These are phyloP conservation scores for Phytophthora palmivora DNA, from an alignment of 352 stramenopile species.

Conservation along the genomic window DNA sequence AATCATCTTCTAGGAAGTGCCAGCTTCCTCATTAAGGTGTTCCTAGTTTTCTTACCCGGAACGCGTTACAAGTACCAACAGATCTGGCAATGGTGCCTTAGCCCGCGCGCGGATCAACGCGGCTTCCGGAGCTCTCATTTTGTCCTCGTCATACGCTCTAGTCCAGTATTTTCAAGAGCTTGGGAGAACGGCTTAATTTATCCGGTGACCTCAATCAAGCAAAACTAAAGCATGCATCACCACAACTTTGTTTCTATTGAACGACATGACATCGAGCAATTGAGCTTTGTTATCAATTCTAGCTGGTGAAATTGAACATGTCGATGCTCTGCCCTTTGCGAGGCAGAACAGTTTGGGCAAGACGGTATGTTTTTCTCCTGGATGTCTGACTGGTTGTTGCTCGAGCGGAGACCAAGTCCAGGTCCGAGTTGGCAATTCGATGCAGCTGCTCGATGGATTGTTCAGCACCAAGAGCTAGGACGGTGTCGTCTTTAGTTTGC, in stretches of 20 bases:
- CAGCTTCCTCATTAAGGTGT: too few relatives aligned
- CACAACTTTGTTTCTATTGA: too few relatives aligned
- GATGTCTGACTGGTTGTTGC: slow-evolving; percentile 8
- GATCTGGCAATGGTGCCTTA: slow-evolving; percentile 52
- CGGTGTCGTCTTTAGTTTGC: slow-evolving; percentile 12
- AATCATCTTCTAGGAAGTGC: too few relatives aligned
- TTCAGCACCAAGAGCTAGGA: background rate
- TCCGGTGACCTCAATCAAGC: too few relatives aligned
- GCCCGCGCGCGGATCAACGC: slow-evolving; percentile 60
- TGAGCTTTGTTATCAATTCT: background rate
- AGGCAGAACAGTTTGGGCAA: slow-evolving; percentile 41
- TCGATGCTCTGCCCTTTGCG: slow-evolving; percentile 41
- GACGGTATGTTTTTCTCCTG: slow-evolving; percentile 43
- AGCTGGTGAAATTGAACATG: slow-evolving; percentile 50
- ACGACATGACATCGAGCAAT: too few relatives aligned
- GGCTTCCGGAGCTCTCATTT: slow-evolving; percentile 52
- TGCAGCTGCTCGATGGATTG: slow-evolving; percentile 35
- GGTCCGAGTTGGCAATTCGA: slow-evolving; percentile 36
- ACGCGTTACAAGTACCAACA: slow-evolving; percentile 59
- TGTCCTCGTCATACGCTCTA: slow-evolving; percentile 5
- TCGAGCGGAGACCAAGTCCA: slow-evolving; percentile 41
- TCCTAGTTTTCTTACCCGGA: too few relatives aligned
- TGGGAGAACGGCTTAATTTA: slow-evolving; percentile 20
- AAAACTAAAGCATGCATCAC: too few relatives aligned
- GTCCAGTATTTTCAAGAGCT: slow-evolving; percentile 11